Evolutionary conservation across 345 rosid species (phyloP), one percentile per base, ranked within the genome.

Genomic region (Camelina laxa): DNA sequence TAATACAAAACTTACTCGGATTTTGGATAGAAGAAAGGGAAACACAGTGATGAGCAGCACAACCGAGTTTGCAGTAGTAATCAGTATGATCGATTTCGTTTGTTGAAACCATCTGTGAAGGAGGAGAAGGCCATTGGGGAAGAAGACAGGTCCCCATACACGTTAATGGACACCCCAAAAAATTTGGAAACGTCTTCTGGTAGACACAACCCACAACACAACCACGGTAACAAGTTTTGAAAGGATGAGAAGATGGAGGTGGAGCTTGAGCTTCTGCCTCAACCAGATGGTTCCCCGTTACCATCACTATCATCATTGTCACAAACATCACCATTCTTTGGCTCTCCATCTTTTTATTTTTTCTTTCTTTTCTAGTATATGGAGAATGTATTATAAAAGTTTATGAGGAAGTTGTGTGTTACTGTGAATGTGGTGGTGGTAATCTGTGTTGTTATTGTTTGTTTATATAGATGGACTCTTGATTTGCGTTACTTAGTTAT

Each of bases 21-120:
- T 75, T 62, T 61, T 11, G 56, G 13, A 16, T 48, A 54, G 79
- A 61, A n/a, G 55, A 49, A 60, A 75, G 61, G 1, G 68, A 7
- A 31, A 13, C 30, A 51, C 79, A 75, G 22, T 60, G 69, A 27
- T 21, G 62, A 67, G 62, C 38, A 60, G 79, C 69, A 68, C 80
- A 76, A 3, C 70, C 75, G 9, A 76, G 44, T 62, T 69, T 69
- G 31, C 80, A 76, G 50, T 20, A 69, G 24, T 61, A 55, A 42
- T 62, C 27, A 22, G 0, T 12, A 36, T 55, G 21, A 38, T 70
- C 9, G 12, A 56, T 48, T 54, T 57, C 13, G n/a, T 64, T 71
- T 24, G 22, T 5, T 21, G 22, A 39, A 75, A 31, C 1, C 56
- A 67, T 75, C 45, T 41, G 63, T 17, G 57, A 60, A 39, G 48